Evolutionary conservation across 2,329 filamentous ascomycete genomes (phyloP), one percentile per base, ranked within the genome.

Genomic region (Orbilia brochopaga): DNA sequence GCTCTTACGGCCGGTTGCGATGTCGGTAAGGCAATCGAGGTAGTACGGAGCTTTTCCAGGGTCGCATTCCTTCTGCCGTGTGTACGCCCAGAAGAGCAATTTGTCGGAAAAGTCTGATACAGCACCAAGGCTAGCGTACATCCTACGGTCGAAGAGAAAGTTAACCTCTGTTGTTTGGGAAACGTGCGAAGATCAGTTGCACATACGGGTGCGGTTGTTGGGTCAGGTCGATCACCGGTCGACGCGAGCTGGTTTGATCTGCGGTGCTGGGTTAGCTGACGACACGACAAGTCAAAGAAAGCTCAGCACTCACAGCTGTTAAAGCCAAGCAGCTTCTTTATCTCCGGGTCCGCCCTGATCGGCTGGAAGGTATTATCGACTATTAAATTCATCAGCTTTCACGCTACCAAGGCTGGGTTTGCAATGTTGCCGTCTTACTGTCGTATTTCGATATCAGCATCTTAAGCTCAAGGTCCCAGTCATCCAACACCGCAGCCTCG

Each of bases 71-170:
- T 82, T 80, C 79, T 90, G 88, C 35, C 84, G 82, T 23, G 85
- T 81, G 76, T 86, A 90, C 2, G 86, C 85, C 77, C 86, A 88
- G 27, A 83, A 79, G 17, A 91, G 79, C n/a, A 87, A 79, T 0
- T 80, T 76, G 75, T 89, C 86, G 3, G 85, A 83, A 78, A 90
- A 89, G 76, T 88, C 84, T 42, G 84, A 82, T 7, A 86, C 78
- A 13, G 83, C 83, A 21, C 88, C 88, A 21, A 91, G 80, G 73
- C 86, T 85, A 55, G 86, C 85, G 77, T 88, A 89, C 74, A 83
- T 81, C 46, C 82, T 82, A 76, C 58, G 63, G n/a, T n/a, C 76
- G 67, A 19, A 78, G 76, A 66, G 17, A 75, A 44, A 23, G 76
- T 76, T 56, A 73, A 55, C 15, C 69, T n/a, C n/a, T n/a, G n/a